Percentiles rank a stretch among this genome's conserved stretches.
phyloP scores from a whole-genome alignment of 2,329 filamentous ascomycete genomes.

The Aspergillus chevalieri region DNA sequence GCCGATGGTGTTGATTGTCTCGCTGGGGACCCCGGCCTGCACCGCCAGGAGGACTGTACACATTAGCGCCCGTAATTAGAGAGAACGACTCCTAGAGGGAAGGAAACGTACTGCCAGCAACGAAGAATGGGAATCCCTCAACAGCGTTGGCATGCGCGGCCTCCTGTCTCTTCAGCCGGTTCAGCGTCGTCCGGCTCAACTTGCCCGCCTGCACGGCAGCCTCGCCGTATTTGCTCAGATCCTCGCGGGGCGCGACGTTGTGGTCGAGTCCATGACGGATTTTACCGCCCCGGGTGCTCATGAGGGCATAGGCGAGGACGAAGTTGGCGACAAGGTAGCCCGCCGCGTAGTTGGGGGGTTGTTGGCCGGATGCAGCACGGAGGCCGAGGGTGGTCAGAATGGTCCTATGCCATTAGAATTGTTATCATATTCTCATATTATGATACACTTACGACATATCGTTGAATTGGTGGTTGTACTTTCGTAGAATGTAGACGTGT shows the following conservation, averaged over 20 bases:
- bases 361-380: conserved; percentile 10
- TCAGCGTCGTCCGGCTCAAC: conserved; percentile 28
- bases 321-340: conserved; percentile 36
- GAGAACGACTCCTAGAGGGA: too few species aligned
- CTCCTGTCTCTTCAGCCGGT: conserved; percentile 32
- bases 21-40: conserved; percentile 27
- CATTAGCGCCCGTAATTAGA: conserved; percentile 14
- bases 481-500: not conserved
- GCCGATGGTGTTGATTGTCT: conserved; percentile 32
- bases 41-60: conserved; percentile 28
- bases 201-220: conserved; percentile 31
- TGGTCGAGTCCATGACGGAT: conserved; percentile 29
- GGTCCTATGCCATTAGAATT: not conserved
- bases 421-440: not conserved
- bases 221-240: conserved; percentile 32
- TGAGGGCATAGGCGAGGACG: conserved; percentile 30
- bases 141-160: conserved; percentile 27
- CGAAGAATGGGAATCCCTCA: conserved; percentile 35
- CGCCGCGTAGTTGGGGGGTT: conserved; percentile 20
- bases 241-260: conserved; percentile 33
- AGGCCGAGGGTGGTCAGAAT: conserved; percentile 20
- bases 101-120: conserved; percentile 23
- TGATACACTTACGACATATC: conserved; percentile 5
- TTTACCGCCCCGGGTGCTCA: conserved; percentile 33
- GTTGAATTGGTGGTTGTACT: not conserved